A percentile compares a stretch with the other conserved stretches of the same genome.
Evolutionary conservation across 208 protist species (phyloP).

Genomic region (Wallacemonas rigidus): DNA sequence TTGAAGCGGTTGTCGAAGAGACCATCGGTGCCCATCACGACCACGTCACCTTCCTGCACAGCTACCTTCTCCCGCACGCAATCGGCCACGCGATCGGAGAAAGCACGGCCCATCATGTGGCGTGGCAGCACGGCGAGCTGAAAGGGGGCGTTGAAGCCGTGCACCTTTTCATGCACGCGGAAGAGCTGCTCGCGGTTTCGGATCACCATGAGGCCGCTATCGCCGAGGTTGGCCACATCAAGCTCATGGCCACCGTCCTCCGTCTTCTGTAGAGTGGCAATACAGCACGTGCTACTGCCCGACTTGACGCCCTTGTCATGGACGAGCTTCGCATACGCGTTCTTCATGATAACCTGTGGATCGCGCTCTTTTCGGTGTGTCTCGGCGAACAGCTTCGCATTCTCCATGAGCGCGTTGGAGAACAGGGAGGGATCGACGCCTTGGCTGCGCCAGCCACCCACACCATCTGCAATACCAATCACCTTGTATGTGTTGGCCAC

Average conservation of each 20-base stretch:
- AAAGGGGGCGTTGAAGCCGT: conserved; percentile 93
- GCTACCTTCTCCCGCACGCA: conserved; percentile 70
- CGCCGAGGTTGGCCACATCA: conserved; percentile 91
- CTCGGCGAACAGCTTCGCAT: conserved; percentile 87
- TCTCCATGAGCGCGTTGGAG: conserved; percentile 90
- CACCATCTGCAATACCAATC: conserved; percentile 92
- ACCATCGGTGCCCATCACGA: conserved; percentile 92
- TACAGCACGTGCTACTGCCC: conserved; percentile 90
- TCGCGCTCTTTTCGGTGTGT: conserved; percentile 79
- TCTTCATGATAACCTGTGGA: conserved; percentile 82
- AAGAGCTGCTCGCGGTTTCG: conserved; percentile 79
- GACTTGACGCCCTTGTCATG: conserved; percentile 80
- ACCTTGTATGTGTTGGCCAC: conserved; percentile 91
- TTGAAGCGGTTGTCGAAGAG: conserved; percentile 95
- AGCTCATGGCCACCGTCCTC: conserved; percentile 61
- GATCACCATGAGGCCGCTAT: conserved; percentile 87
- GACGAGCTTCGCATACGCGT: conserved; percentile 79
- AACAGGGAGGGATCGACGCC: conserved; percentile 87
- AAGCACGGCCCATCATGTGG: conserved; percentile 67
- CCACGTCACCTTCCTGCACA: conserved; percentile 91
- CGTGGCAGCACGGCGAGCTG: conserved; percentile 86
- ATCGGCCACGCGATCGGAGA: conserved; percentile 69
- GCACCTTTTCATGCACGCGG: conserved; percentile 85
- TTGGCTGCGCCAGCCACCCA: conserved; percentile 88
- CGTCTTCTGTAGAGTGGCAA: conserved; percentile 66